Conservation (phyloP, 176 grass and related monocot genomes). For the Aegilops speltoides region DNA sequence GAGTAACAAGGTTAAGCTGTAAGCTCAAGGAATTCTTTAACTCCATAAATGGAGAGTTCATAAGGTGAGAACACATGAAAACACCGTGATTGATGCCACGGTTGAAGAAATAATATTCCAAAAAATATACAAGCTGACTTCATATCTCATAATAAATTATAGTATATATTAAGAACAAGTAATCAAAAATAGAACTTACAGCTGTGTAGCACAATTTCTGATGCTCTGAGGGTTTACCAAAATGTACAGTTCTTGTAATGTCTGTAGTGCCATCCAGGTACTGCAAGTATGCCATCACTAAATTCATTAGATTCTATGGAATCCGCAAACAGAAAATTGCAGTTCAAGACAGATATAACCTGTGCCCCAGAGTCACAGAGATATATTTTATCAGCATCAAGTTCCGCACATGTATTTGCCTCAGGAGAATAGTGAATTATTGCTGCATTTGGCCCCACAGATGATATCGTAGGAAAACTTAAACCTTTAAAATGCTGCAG, state of each 20-base stretch:
- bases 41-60: neutral
- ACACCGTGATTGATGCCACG: neutral
- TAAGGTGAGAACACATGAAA: neutral
- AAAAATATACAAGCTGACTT: neutral
- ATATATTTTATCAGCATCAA: slow-evolving; percentile 97
- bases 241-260: slow-evolving; percentile 99
- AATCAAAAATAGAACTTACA: slow-evolving; percentile 50
- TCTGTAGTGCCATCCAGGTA: slow-evolving; percentile 98
- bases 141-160: neutral
- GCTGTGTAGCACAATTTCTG: slow-evolving; percentile 94
- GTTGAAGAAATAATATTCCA: neutral
- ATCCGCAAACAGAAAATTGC: slow-evolving; percentile 12
- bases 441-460: slow-evolving; percentile 95
- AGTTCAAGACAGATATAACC: slow-evolving; percentile 44
- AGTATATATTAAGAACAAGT: neutral
- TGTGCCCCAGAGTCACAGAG: slow-evolving; percentile 97
- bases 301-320: slow-evolving; percentile 28
- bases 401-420: slow-evolving; percentile 71
- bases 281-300: slow-evolving; percentile 39
- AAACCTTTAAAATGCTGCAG: slow-evolving; percentile 85
- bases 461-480: slow-evolving; percentile 99
- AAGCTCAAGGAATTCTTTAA: neutral
- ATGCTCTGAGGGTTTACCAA: slow-evolving; percentile 93
- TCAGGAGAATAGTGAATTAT: slow-evolving; percentile 93
- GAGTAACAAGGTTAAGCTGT: neutral